Evolutionary conservation across 2,329 filamentous ascomycete species (phyloP), one percentile per base, ranked within the genome.

Genomic region (Rutstroemia sp.): DNA sequence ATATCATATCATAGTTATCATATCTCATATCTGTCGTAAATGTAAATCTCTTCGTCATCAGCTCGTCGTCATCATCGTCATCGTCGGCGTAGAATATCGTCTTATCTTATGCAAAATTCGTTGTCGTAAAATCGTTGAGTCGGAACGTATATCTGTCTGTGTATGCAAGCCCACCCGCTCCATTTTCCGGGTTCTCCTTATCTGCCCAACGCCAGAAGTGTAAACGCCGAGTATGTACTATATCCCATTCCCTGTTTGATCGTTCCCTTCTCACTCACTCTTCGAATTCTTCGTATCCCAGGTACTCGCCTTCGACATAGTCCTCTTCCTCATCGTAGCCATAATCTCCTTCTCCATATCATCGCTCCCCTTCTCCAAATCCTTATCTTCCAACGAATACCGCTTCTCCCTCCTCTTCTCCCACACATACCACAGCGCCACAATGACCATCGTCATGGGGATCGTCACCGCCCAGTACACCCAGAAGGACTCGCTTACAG

Each of bases 391-490:
- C 17, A 56, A 51, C 4, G 60, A 48, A 51, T 65, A 65, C 25
- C 42, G 57, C 17, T 25, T 52, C 46, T 65, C 63, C 27, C 62
- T 54, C 44, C 50, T 57, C 39, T 58, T 59, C 51, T 68, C 66
- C 61, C 63, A 78, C 60, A 73, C 72, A 63, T 77, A 73, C 80
- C 82, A 84, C n/a, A 72, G 65, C 2, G 71, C 69, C 23, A 86
- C 78, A 59, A 85, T 80, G 50, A 73, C 27, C 2, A 76, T 65
- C 0, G 82, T 86, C 52, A 84, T 62, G 3, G 82, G 82, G 10
- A 85, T 68, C 2, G 81, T 82, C 54, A 84, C 75, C 59, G 72
- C 80, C 61, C 84, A 85, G 71, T 84, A 86, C 53, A 86, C 76
- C 82, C 82, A 86, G 25, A 86, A 72, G 50, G 75, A 70, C 17